Base-by-base conservation (phyloP, 1,284 basidiomycete species). In the Spongispora temasekensis region DNA sequence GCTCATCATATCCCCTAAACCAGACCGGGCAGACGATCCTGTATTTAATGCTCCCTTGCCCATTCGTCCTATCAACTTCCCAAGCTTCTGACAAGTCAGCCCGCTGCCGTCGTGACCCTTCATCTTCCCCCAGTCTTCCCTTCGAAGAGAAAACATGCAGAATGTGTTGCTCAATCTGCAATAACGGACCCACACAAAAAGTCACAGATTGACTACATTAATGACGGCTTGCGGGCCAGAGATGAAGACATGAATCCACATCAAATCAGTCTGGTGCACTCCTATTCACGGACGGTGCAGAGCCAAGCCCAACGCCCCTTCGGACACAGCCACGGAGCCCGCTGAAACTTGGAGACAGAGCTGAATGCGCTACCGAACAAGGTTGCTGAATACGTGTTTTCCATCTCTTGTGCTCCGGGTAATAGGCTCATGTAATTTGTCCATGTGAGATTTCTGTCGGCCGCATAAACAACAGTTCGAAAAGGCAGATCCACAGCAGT, bases 21-120 rank as follows among this genome's bases (percentile, higher is more conserved):
- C 61, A 81, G 79, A 70, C 21, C 81, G 79, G 80, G 72, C 59
- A 28, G 76, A 79, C 42, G 67, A 78, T 42, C 67, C 68, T 31
- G 58, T 65, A 51, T 56, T 68, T 61, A 10, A 65, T 67, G 56
- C 17, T 52, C 27, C 8, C 13, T 32, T 28, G 35, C 25, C 23
- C 19, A 32, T 8, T 19, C 5, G 31, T 17, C 59, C 60, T n/a
- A 67, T 31, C 42, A n/a, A 21, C 19, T 17, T 9, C 23, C 21
- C n/a, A 69, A 3, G 2, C 28, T 0, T 21, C 34, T 37, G 4
- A 9, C 40, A n/a, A n/a, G n/a, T 9, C 51, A 34, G 5, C 17
- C 58, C 7, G 25, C 30, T 10, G 28, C 7, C 4, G 28, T 23
- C 9, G 12, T 31, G 37, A 25, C 1, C 7, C 42, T n/a, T 7